Base-by-base conservation (phyloP, 495 filamentous ascomycete genomes). In the Penicillium nucicola region DNA sequence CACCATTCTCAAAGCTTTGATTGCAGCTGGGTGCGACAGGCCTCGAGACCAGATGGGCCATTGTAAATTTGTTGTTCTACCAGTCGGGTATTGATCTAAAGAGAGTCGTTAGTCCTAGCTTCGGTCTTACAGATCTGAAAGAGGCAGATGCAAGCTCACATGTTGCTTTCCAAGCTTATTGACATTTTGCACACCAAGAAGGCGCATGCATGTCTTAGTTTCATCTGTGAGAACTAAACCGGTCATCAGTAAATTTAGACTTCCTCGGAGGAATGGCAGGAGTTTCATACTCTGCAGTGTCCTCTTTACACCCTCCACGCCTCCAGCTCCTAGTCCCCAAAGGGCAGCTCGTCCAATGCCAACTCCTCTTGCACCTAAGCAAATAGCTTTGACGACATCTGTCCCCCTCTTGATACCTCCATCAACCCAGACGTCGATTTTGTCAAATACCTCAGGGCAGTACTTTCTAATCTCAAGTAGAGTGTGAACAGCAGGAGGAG, bases 371-470 rank as follows among this genome's bases (percentile, higher is more conserved):
- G 92, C 91, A 5, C 92, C 92, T 33, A 97, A 69, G 59, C 86
- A 89, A 43, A 96, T 70, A 9, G 91, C 90, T 71, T 92, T 96
- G 31, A 96, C 87, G 2, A 95, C 81, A 67, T 96, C 90, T 1
- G 91, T 95, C 5, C 92, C 92, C 33, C 91, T 75, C 68, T 81
- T 84, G 55, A 96, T 84, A 0, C 92, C 92, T 12, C 92, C 91
- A 62, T 97, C 90, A 12, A 96, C 82, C 80, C 83, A 89, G 0
- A 96, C 86, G 56, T 96, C 89, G 32, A 95, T 65, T 45, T 75
- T 79, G 42, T 79, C 77, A 58, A 96, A 84, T 5, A 96, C 88
- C 56, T 90, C 82, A 0, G 91, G 90, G 56, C 88, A 92, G 62
- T 92, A 90, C 65, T 87, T 90, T 25, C 89, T 66, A 49, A 95